These are phyloP conservation scores for Arxiozyma slooffiae DNA, from an alignment of 1,139 yeast genomes.

Conservation along the genomic window DNA sequence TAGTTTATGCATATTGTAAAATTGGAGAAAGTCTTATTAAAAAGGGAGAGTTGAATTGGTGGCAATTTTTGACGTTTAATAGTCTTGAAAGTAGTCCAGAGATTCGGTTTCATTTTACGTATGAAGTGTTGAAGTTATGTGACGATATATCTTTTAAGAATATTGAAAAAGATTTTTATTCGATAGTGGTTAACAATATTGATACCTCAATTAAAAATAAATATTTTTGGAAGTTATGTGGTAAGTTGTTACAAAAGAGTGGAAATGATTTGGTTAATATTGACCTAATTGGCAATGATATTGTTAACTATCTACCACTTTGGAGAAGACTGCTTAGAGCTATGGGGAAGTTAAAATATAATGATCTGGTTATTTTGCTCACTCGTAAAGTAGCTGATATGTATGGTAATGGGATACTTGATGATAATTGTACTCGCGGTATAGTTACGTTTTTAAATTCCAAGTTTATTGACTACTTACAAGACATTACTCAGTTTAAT, in stretches of 20 bases:
- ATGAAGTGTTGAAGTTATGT: slow-evolving; percentile 15
- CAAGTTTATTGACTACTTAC: slow-evolving; percentile 18
- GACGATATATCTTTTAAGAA: slow-evolving; percentile 20
- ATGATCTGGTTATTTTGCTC: slow-evolving; percentile 5
- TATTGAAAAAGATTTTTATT: slow-evolving; percentile 17
- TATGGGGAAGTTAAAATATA: slow-evolving; percentile 10
- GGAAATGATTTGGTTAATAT: neutral
- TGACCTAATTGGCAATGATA: slow-evolving; percentile 6
- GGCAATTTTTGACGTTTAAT: slow-evolving; percentile 25
- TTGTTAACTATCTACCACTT: neutral
- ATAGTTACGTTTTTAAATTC: slow-evolving; percentile 16
- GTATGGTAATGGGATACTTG: neutral
- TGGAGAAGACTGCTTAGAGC: slow-evolving; percentile 9
- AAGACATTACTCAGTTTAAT: slow-evolving; percentile 16
- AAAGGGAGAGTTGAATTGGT: slow-evolving; percentile 22
- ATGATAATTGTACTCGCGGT: slow-evolving; percentile 4
- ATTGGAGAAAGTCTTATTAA: slow-evolving; percentile 19
- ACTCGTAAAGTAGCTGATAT: neutral
- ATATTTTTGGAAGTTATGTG: slow-evolving; percentile 9
- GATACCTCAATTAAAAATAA: slow-evolving; percentile 4
- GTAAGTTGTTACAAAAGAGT: neutral
- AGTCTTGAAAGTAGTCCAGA: slow-evolving; percentile 11
- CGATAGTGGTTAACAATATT: slow-evolving; percentile 12
- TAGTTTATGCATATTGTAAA: slow-evolving; percentile 21
- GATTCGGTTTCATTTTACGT: slow-evolving; percentile 14